These are phyloP conservation scores for Clarireedia monteithiana DNA, from an alignment of 2,329 filamentous ascomycete genomes.

Conservation along the genomic window DNA sequence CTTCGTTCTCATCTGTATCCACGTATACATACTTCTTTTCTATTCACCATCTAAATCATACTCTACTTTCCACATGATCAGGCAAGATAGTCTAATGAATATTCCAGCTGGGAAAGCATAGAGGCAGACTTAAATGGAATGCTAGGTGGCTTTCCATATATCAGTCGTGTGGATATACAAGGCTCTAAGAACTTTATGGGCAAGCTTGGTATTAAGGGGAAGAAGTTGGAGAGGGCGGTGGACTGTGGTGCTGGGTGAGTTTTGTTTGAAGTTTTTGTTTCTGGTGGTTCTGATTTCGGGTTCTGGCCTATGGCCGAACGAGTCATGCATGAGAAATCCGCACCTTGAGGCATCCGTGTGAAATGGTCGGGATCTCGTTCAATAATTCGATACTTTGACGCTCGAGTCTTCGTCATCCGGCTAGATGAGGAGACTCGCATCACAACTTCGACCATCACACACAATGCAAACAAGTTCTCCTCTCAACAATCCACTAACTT, in stretches of 20 bases:
- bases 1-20: neutral
- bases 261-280: neutral
- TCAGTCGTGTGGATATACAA: constrained; percentile 63
- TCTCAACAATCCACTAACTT: neutral
- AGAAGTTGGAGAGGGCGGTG: constrained; percentile 29
- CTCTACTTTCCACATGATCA: too few species aligned
- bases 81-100: too few species aligned
- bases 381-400: too few species aligned
- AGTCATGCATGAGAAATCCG: too few species aligned
- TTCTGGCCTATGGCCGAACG: too few species aligned
- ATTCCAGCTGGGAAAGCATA: constrained; percentile 37
- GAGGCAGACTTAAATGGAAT: constrained; percentile 59
- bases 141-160: constrained; percentile 66
- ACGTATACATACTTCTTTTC: neutral
- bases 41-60: neutral
- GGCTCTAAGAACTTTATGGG: constrained; percentile 62
- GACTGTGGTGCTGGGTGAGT: constrained; percentile 35
- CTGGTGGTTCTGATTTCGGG: neutral
- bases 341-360: too few species aligned
- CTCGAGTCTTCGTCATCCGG: too few species aligned
- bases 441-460: too few species aligned
- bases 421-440: too few species aligned
- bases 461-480: too few species aligned
- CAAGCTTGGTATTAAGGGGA: constrained; percentile 45
- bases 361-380: too few species aligned